A percentile compares a stretch with the other conserved stretches of the same genome.
Conservation (phyloP, 2,329 filamentous ascomycete species). For the Stagonosporopsis cucurbitacearum region DNA sequence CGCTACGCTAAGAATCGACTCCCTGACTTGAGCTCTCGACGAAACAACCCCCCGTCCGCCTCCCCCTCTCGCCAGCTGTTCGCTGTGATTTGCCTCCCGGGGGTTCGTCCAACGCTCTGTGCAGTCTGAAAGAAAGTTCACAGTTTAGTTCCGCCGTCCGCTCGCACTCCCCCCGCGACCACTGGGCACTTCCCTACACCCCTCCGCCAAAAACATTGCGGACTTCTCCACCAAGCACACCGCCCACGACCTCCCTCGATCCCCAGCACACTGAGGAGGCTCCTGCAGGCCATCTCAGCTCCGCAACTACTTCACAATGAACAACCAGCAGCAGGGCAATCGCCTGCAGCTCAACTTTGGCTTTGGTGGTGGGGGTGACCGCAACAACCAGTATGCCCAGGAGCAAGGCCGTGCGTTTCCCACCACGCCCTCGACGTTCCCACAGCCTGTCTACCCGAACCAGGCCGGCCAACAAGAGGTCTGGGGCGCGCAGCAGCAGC, state of each 20-base stretch:
- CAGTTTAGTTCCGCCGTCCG: conserved; percentile 16
- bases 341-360: conserved; percentile 61
- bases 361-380: conserved; percentile 47
- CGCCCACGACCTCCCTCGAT: conserved; percentile 14
- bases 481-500: conserved; percentile 60
- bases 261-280: conserved; percentile 12
- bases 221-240: conserved; percentile 18
- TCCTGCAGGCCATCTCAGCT: conserved; percentile 9
- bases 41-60: conserved; percentile 24
- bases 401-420: conserved; percentile 58
- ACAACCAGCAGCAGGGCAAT: conserved; percentile 50
- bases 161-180: conserved; percentile 19
- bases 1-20: conserved; percentile 18
- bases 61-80: conserved; percentile 25
- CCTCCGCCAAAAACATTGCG: conserved; percentile 27
- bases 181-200: conserved; percentile 16
- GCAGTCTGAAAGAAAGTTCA: conserved; percentile 26
- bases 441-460: conserved; percentile 80
- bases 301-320: conserved; percentile 36
- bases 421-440: conserved; percentile 92
- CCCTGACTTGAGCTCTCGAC: conserved; percentile 38
- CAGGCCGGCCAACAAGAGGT: conserved; percentile 67
- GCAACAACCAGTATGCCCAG: conserved; percentile 51
- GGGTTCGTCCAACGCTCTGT: conserved; percentile 19
- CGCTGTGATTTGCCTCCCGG: conserved; percentile 21